Conservation (phyloP, 139 green algal genomes). For the Closterium sp. region DNA sequence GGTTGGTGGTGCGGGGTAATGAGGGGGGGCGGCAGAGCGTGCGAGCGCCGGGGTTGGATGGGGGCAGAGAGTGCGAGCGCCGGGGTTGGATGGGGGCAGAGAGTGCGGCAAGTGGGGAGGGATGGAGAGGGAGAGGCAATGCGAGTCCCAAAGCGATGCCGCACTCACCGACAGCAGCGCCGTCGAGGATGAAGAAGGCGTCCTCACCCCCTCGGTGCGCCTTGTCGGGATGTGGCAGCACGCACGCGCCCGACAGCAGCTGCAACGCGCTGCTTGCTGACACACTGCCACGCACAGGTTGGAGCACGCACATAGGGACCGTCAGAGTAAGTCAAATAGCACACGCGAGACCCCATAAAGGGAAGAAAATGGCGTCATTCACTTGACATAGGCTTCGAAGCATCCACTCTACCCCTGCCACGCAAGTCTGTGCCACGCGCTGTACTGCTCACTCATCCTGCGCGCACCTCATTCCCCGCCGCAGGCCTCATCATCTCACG, state of each 20-base stretch:
- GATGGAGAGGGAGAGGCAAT: background rate
- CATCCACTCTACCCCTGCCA: no score
- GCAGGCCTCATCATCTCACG: background rate
- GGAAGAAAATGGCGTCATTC: background rate
- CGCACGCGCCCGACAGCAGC: slow-evolving; percentile 42
- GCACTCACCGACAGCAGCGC: slow-evolving; percentile 42
- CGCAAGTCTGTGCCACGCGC: no score
- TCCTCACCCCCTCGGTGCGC: slow-evolving; percentile 80
- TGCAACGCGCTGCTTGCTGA: background rate
- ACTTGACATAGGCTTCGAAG: background rate
- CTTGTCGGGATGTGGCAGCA: slow-evolving; percentile 80
- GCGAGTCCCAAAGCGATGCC: background rate
- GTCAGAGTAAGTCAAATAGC: background rate
- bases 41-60: background rate
- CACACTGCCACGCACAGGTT: background rate
- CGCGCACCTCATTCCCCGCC: background rate
- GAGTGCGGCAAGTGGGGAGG: no score
- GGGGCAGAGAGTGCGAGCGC: no score
- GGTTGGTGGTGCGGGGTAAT: background rate
- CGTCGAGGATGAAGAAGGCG: slow-evolving; percentile 73
- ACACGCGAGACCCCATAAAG: background rate
- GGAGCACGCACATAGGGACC: background rate
- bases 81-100: no score
- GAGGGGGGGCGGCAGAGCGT: background rate
- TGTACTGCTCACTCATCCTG: no score